Conservation (phyloP, 2,329 filamentous ascomycete genomes). For the Hymenoscyphus salicellus region DNA sequence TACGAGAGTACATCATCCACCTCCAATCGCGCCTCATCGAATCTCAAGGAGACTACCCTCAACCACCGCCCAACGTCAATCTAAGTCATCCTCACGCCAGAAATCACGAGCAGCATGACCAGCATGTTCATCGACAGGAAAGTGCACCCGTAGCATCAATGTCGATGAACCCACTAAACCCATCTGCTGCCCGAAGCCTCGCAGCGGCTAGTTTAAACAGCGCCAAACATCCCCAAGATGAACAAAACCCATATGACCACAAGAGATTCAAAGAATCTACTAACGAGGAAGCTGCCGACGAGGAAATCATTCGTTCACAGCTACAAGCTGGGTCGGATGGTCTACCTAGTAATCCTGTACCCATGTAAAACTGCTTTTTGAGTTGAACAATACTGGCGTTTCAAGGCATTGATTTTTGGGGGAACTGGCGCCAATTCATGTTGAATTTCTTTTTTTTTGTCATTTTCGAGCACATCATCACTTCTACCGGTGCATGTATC, state of each 20-base stretch:
- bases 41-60: conserved; percentile 77
- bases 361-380: background rate
- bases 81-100: conserved; percentile 51
- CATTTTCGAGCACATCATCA: background rate
- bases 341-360: conserved; percentile 17
- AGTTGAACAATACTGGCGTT: background rate
- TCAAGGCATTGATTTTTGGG: background rate
- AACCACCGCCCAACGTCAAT: conserved; percentile 76
- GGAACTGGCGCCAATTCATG: background rate
- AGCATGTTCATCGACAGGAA: conserved; percentile 25
- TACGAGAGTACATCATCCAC: conserved; percentile 89
- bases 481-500: background rate
- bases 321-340: conserved; percentile 43
- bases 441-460: background rate
- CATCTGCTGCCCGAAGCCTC: conserved; percentile 36
- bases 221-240: conserved; percentile 28
- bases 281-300: conserved; percentile 46
- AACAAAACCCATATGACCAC: conserved; percentile 24
- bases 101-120: conserved; percentile 25
- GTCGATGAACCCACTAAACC: conserved; percentile 38
- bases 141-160: conserved; percentile 34
- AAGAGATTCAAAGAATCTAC: conserved; percentile 41
- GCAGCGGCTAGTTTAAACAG: conserved; percentile 34
- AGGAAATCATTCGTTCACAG: conserved; percentile 53
- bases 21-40: conserved; percentile 85